Evolutionary conservation across 78 protist species (phyloP).

Genomic region (Diacronema lutheri): DNA sequence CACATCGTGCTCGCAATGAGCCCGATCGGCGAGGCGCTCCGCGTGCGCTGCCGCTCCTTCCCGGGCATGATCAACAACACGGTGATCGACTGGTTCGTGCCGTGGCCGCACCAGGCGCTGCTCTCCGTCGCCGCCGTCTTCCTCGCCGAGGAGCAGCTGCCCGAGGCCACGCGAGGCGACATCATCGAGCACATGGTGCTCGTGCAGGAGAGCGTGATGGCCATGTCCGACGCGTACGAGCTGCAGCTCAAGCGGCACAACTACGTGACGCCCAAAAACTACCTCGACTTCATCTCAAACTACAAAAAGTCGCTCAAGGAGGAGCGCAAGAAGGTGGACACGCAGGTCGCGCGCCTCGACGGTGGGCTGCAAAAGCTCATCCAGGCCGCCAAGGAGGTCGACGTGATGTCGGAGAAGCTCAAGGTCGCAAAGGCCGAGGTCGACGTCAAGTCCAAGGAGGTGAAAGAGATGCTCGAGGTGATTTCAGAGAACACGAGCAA

Average conservation of each 20-base stretch:
- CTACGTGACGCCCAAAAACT: slow-evolving; percentile 91
- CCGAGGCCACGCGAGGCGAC: background rate
- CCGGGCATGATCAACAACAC: slow-evolving; percentile 84
- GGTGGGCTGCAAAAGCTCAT: slow-evolving; percentile 73
- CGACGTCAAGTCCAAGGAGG: slow-evolving; percentile 43
- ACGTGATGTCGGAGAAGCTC: slow-evolving; percentile 43
- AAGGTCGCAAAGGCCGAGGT: slow-evolving; percentile 47
- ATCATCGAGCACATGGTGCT: slow-evolving; percentile 70
- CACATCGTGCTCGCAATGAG: slow-evolving; percentile 87
- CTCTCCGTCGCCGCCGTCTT: slow-evolving; percentile 56
- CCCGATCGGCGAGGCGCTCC: slow-evolving; percentile 79
- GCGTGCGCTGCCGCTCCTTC: slow-evolving; percentile 79
- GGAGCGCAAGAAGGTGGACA: slow-evolving; percentile 33
- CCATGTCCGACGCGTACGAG: slow-evolving; percentile 27
- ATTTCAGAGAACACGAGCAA: slow-evolving; percentile 3
- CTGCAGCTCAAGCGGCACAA: slow-evolving; percentile 60
- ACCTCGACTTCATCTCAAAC: slow-evolving; percentile 75
- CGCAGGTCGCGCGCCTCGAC: slow-evolving; percentile 49
- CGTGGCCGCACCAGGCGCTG: slow-evolving; percentile 85
- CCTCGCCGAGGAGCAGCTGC: slow-evolving; percentile 53
- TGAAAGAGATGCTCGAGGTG: slow-evolving; percentile 46
- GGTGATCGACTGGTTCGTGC: slow-evolving; percentile 84
- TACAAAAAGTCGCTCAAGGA: slow-evolving; percentile 49
- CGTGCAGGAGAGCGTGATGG: slow-evolving; percentile 53
- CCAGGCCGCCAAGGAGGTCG: slow-evolving; percentile 72